Conservation (phyloP, 345 rosid genomes). For the Pseudoturritis turrita region DNA sequence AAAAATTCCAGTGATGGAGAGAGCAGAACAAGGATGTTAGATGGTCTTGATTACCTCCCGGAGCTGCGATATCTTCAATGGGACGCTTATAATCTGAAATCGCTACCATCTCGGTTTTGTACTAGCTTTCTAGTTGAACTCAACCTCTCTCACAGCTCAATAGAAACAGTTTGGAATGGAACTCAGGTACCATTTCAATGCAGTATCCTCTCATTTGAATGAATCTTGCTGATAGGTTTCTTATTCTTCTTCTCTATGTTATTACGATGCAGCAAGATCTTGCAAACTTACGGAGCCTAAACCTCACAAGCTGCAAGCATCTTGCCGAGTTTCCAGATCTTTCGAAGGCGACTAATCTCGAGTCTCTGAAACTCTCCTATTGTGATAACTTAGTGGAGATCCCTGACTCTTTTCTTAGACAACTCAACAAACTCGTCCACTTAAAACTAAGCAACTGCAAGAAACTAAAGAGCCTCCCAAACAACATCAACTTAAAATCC, state of each 20-base stretch:
- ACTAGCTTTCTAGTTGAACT: conserved; percentile 21
- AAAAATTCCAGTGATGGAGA: not conserved
- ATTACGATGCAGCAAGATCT: conserved; percentile 18
- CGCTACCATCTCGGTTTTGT: conserved; percentile 20
- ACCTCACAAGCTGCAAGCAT: conserved; percentile 28
- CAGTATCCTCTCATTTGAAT: not conserved
- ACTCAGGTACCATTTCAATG: not conserved
- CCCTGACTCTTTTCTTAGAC: conserved; percentile 14
- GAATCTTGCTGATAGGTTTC: not conserved
- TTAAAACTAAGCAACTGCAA: conserved; percentile 21
- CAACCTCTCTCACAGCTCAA: conserved; percentile 23
- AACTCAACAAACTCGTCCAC: conserved; percentile 24
- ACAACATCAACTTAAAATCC: conserved; percentile 30
- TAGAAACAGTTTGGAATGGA: conserved; percentile 23
- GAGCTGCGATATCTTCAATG: conserved; percentile 17
- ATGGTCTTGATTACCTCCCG: conserved; percentile 12
- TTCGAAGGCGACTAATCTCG: conserved; percentile 25
- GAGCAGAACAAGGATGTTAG: conserved; percentile 13
- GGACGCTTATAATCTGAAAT: conserved; percentile 9
- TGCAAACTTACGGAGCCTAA: conserved; percentile 20
- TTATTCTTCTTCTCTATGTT: not conserved
- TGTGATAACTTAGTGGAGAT: conserved; percentile 21
- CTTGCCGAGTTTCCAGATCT: conserved; percentile 29
- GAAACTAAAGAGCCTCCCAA: conserved; percentile 21
- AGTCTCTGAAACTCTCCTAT: conserved; percentile 16